Evolutionary conservation across 345 rosid species (phyloP), one percentile per base, ranked within the genome.

Genomic region (Capsella bursapastoris): DNA sequence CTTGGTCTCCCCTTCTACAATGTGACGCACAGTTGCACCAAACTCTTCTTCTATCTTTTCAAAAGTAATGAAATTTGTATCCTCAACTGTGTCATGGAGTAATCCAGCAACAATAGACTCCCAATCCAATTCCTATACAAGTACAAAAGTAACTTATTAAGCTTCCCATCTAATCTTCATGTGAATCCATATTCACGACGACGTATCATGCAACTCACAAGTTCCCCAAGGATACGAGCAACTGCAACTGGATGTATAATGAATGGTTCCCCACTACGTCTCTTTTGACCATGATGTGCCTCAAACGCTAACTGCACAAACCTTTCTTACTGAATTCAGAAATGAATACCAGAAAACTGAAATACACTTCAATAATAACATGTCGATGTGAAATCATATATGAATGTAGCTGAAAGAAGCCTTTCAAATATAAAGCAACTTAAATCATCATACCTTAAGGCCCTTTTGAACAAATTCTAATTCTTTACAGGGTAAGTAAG

Each of bases 1-100:
- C 97, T 95, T 95, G 66, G 99, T 95, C 86, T 95, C 99, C 80
- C 99, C 99, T 86, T 95, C 99, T 25, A 95, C 97, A 73, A 95
- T 95, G 84, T 65, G 93, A 50, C 99, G 90, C 38, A 95, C 99
- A 22, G 83, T 86, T 57, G 87, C 86, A 73, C 98, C 96, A 86
- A 92, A 92, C 78, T 91, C 92, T 78, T 86, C 85, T 63, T 95
- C 97, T 81, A 95, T 95, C 79, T 87, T 88, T 78, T 90, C 96
- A 79, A 95, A 91, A 61, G 96, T 90, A 71, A 95, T 89, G 74
- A 88, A 84, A 76, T 89, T 84, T 40, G 99, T 95, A 86, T 95
- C 99, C 81, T 95, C 99, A 25, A 95, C 99, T 6, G 97, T 95
- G 81, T 95, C 99, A 80, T 95, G 99, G 37, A 95, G 83, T 81